phyloP scores from a whole-genome alignment of 1,284 basidiomycete species.

The Ganoderma lucidum region DNA sequence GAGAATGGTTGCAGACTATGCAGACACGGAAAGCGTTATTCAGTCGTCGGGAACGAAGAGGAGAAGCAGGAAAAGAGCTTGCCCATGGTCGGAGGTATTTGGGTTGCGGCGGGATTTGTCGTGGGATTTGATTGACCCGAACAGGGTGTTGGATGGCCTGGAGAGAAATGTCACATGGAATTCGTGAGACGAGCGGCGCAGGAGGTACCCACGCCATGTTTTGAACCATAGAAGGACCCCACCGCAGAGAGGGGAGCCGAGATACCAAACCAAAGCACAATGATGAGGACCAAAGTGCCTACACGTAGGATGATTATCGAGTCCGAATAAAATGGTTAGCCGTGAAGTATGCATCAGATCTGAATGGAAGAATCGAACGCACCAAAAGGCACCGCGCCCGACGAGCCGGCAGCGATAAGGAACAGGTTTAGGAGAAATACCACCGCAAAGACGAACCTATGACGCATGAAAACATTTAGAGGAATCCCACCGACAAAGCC shows the following conservation, averaged over 20 bases:
- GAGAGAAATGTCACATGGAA: neutral
- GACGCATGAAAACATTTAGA: constrained; percentile 14
- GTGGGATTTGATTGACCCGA: constrained; percentile 91
- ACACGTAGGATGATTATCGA: constrained; percentile 8
- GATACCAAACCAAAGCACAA: constrained; percentile 95
- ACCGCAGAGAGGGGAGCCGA: constrained; percentile 85
- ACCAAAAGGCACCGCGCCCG: constrained; percentile 97
- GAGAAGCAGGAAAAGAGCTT: constrained; percentile 33
- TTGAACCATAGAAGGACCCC: constrained; percentile 83
- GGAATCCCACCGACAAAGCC: constrained; percentile 9
- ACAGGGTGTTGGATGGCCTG: constrained; percentile 83
- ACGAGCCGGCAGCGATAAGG: constrained; percentile 86
- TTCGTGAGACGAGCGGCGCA: neutral
- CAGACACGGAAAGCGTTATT: neutral
- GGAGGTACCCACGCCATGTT: constrained; percentile 76
- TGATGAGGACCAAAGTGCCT: constrained; percentile 91
- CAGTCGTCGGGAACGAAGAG: neutral
- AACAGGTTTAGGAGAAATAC: constrained; percentile 91
- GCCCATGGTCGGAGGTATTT: constrained; percentile 86
- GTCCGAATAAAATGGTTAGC: constrained; percentile 1
- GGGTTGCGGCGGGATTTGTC: constrained; percentile 88
- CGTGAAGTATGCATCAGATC: neutral
- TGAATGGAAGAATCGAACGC: constrained; percentile 31
- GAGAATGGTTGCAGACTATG: constrained; percentile 80
- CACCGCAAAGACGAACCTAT: constrained; percentile 79